Evolutionary conservation across 257 asterid species (phyloP), one percentile per base, ranked within the genome.

Genomic region (Capsicum pubescens): DNA sequence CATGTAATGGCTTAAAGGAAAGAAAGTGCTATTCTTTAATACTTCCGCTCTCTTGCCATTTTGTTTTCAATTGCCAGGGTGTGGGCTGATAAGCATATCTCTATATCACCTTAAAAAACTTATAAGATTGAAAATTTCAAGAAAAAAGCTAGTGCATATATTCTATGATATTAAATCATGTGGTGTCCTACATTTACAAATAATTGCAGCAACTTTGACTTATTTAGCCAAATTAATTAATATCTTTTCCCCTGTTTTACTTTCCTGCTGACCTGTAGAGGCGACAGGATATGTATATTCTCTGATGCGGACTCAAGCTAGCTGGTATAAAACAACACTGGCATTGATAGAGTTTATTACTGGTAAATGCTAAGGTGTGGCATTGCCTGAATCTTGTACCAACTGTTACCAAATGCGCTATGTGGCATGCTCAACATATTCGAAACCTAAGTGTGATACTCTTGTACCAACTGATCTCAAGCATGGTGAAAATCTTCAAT

Each of bases 1-100:
- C 9, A 79, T 56, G 57, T 17, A 82, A 56, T 42, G 55, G 17
- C 12, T 71, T 17, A 16, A 70, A 35, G 36, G 56, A 9, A 44
- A 70, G 58, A n/a, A 13, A 46, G n/a, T 72, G 80, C 80, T 72
- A 19, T 46, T 72, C 48, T 71, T 48, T 72, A 48, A 10, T 72
- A 72, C 15, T 72, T 72, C 59, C 80, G n/a, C 80, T n/a, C 79
- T 71, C 58, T 71, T 71, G 58, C 79, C 36, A 2, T 71, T 71
- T 17, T 71, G 36, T 16, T 44, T 44, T 71, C 58, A 26, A 26
- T 32, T 5, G 42, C 70, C 70, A 64, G 70, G 70, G 70, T 64
- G 9, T 64, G 1, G 76, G 76, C 26, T 68, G 79, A 46, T 46
- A 46, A 46, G 17, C 39, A 17, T 46, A 17, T 48, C 6, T 42